Percentiles rank a stretch among this genome's conserved stretches.
These are phyloP conservation scores for Medicago ruthenica DNA, from an alignment of 306 rosid species.

Conservation along the genomic window DNA sequence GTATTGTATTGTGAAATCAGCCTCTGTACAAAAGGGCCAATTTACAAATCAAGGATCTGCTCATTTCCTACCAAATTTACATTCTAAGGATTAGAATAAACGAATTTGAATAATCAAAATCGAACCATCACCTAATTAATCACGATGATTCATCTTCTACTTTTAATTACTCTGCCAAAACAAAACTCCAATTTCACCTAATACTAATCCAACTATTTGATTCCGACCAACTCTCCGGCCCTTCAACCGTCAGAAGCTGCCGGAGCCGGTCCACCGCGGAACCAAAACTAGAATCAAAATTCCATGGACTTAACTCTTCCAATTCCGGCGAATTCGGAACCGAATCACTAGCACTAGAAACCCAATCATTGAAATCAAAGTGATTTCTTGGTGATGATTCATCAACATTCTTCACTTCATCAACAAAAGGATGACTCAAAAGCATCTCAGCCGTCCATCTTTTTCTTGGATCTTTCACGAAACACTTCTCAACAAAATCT, in stretches of 20 bases:
- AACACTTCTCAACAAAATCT: conserved; percentile 75
- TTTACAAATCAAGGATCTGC: background rate
- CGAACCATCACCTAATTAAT: conserved; percentile 32
- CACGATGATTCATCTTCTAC: background rate
- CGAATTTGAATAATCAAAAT: conserved; percentile 35
- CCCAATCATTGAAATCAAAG: conserved; percentile 82
- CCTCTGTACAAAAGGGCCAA: conserved; percentile 46
- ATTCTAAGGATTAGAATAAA: conserved; percentile 26
- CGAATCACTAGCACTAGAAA: conserved; percentile 42
- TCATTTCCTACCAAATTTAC: conserved; percentile 23
- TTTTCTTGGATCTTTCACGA: conserved; percentile 66
- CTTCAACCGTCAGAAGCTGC: conserved; percentile 42
- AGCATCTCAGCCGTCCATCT: conserved; percentile 98
- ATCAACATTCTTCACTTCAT: conserved; percentile 16
- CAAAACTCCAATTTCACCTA: conserved; percentile 45
- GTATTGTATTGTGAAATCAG: conserved; percentile 7
- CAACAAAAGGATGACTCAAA: conserved; percentile 66
- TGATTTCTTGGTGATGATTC: conserved; percentile 66
- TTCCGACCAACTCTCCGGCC: conserved; percentile 56
- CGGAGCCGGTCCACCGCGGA: conserved; percentile 52
- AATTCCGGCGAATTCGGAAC: conserved; percentile 47
- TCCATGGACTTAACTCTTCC: background rate
- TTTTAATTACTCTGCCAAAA: background rate
- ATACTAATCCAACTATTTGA: conserved; percentile 66
- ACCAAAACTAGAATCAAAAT: conserved; percentile 21